Evolutionary conservation across 192 early-diverging fungal species (phyloP).

Genomic region (Umbelopsis ramanniana): DNA sequence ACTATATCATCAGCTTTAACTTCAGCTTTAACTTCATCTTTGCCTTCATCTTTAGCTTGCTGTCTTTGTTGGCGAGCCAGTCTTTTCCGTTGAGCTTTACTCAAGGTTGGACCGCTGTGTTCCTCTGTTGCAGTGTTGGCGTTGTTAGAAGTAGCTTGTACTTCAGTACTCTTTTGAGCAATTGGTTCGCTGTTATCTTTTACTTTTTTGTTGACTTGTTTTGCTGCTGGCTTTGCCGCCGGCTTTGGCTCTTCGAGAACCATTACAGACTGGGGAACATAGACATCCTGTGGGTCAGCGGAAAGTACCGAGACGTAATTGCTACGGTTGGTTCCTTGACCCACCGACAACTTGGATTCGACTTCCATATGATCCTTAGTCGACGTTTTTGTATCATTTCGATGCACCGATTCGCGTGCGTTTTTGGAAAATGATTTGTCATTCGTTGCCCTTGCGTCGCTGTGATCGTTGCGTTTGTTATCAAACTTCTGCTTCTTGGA

Average conservation of each 20-base stretch:
- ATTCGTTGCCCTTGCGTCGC: background rate
- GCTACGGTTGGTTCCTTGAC: slow-evolving; percentile 6
- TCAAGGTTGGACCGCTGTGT: background rate
- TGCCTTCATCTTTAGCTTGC: slow-evolving; percentile 1
- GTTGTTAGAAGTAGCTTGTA: too few relatives aligned
- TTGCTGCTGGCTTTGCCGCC: background rate
- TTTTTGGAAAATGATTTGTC: background rate
- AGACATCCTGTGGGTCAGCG: background rate
- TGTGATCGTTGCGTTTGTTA: background rate
- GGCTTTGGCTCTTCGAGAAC: background rate
- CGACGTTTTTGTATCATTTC: background rate
- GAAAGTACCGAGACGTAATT: slow-evolving; percentile 6
- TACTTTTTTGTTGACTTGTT: background rate
- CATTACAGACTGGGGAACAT: background rate
- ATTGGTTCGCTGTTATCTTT: too few relatives aligned
- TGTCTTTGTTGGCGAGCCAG: background rate
- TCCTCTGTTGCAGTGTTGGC: background rate
- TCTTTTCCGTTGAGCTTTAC: slow-evolving; percentile 4
- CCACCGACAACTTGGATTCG: background rate
- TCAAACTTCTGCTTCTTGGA: background rate
- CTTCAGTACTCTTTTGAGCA: too few relatives aligned
- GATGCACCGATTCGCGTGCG: background rate
- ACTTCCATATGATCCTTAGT: background rate
- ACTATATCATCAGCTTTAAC: background rate
- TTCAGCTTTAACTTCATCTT: background rate